A percentile compares a stretch with the other conserved stretches of the same genome.
These are phyloP conservation scores for Paraconiothyrium sp. DNA, from an alignment of 2,329 filamentous ascomycete genomes.

Conservation along the genomic window DNA sequence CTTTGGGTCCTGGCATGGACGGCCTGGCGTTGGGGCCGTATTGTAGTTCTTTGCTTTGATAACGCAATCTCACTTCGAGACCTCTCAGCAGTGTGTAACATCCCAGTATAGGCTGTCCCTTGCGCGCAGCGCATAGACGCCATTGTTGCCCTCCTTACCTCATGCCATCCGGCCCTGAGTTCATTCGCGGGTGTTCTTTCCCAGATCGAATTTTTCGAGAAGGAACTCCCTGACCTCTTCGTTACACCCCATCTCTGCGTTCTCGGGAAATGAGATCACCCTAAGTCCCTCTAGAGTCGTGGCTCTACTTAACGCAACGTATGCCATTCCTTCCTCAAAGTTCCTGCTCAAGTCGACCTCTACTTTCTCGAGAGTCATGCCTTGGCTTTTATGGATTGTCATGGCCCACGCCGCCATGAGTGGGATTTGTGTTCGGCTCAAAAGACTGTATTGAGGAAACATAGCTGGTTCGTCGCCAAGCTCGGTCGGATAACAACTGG, in stretches of 20 bases:
- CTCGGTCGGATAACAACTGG: slow-evolving; percentile 61
- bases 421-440: slow-evolving; percentile 69
- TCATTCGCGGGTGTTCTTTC: neutral
- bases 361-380: slow-evolving; percentile 68
- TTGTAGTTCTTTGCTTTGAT: neutral
- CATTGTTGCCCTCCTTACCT: neutral
- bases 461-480: slow-evolving; percentile 50
- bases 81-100: neutral
- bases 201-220: slow-evolving; percentile 33
- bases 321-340: slow-evolving; percentile 68
- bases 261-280: slow-evolving; percentile 42
- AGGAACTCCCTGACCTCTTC: slow-evolving; percentile 48
- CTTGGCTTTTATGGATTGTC: slow-evolving; percentile 68
- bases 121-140: neutral
- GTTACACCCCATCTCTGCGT: slow-evolving; percentile 34
- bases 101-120: neutral
- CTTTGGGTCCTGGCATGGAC: neutral
- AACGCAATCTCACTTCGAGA: too few species aligned
- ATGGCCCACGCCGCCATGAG: slow-evolving; percentile 69
- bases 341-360: slow-evolving; percentile 62
- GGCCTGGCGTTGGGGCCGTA: neutral
- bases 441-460: slow-evolving; percentile 56
- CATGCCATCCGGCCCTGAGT: neutral
- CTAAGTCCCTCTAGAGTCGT: slow-evolving; percentile 61
- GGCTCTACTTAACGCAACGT: slow-evolving; percentile 70